These are phyloP conservation scores for Kappamyces sp. DNA, from an alignment of 192 early-diverging fungal species.

Conservation along the genomic window DNA sequence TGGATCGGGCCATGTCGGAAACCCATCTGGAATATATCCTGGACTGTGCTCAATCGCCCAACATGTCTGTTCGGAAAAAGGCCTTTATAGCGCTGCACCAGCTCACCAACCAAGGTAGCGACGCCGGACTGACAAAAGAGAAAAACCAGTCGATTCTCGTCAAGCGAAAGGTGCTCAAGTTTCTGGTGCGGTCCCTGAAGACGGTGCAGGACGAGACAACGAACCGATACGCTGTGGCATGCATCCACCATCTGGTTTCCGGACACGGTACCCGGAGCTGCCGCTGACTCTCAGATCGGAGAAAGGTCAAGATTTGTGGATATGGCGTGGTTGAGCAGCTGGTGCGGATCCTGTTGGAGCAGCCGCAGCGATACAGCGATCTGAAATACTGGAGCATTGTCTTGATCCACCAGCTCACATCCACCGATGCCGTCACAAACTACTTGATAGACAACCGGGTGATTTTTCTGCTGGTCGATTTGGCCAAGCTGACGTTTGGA, in stretches of 20 bases:
- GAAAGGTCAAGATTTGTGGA: conserved; percentile 54
- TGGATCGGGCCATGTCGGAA: conserved; percentile 68
- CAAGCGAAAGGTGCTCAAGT: conserved; percentile 2
- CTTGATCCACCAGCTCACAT: conserved; percentile 66
- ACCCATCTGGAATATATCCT: conserved; percentile 9
- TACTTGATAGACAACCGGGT: conserved; percentile 46
- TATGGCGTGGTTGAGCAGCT: conserved; percentile 59
- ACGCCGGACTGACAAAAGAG: conserved; percentile 2
- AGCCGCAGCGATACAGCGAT: conserved; percentile 59
- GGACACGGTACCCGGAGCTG: conserved; percentile 15
- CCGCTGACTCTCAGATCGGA: conserved; percentile 37
- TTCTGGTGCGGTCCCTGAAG: conserved; percentile 15
- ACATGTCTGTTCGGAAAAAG: conserved; percentile 6
- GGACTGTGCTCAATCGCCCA: conserved; percentile 15
- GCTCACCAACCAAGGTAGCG: not conserved
- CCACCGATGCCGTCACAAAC: conserved; percentile 44
- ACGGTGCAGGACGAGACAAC: conserved; percentile 30
- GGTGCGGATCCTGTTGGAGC: conserved; percentile 45
- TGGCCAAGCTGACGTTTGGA: conserved; percentile 73
- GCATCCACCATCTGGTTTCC: conserved; percentile 58
- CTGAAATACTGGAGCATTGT: conserved; percentile 75
- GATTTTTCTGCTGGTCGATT: conserved; percentile 52
- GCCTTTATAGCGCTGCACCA: conserved; percentile 13
- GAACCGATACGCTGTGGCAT: conserved; percentile 53
- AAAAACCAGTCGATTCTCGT: conserved; percentile 4